phyloP scores from a whole-genome alignment of 2,329 filamentous ascomycete species.

The Aspergillus vadensis region DNA sequence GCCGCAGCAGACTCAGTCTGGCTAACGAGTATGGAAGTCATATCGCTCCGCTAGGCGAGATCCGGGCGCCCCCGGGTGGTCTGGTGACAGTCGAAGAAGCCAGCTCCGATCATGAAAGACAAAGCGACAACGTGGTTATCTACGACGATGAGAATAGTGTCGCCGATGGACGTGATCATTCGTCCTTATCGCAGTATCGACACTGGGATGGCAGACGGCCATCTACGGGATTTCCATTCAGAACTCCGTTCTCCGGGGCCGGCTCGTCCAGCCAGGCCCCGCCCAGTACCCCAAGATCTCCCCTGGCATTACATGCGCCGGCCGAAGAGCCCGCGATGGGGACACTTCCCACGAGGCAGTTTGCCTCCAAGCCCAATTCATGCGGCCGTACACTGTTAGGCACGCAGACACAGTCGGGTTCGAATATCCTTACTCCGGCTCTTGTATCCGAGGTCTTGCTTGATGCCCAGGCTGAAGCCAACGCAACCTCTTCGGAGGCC shows the following conservation, averaged over 20 bases:
- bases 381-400: constrained; percentile 36
- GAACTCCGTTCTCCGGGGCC: constrained; percentile 22
- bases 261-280: constrained; percentile 17
- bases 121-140: constrained; percentile 41
- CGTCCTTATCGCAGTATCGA: constrained; percentile 40
- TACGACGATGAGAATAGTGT: constrained; percentile 44
- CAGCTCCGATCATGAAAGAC: constrained; percentile 40
- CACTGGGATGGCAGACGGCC: constrained; percentile 39
- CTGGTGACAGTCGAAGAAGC: constrained; percentile 49
- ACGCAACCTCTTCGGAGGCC: background rate
- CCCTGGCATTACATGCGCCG: background rate
- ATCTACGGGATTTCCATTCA: constrained; percentile 20
- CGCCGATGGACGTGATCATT: constrained; percentile 38
- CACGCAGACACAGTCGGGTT: constrained; percentile 14
- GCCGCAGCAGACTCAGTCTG: constrained; percentile 61
- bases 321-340: constrained; percentile 8
- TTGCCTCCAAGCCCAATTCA: constrained; percentile 29
- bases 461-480: constrained; percentile 36
- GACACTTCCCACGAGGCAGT: constrained; percentile 28
- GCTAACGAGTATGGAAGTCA: constrained; percentile 65
- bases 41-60: constrained; percentile 62
- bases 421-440: constrained; percentile 37
- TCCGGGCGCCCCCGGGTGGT: constrained; percentile 42
- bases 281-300: constrained; percentile 17
- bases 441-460: constrained; percentile 44